phyloP scores from a whole-genome alignment of 2,329 filamentous ascomycete species.

The Sporothrix curviconia region DNA sequence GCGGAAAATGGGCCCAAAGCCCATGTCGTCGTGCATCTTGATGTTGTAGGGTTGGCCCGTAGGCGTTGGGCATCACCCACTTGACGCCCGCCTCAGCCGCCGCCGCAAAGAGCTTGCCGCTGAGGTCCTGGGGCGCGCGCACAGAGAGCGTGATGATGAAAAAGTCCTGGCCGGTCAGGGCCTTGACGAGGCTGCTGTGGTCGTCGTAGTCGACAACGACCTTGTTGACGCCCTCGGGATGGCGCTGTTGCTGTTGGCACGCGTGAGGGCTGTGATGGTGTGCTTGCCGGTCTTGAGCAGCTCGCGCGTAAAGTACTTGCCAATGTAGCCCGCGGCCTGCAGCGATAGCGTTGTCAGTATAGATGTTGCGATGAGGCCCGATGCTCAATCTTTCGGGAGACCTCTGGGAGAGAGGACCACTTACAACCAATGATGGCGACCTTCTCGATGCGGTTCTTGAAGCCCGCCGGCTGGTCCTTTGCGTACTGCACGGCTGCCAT shows the following conservation, averaged over 20 bases:
- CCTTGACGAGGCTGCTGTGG: conserved; percentile 19
- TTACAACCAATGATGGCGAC: conserved; percentile 24
- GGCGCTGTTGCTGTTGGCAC: conserved; percentile 33
- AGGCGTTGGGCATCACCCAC: conserved; percentile 41
- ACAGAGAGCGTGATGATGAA: conserved; percentile 21
- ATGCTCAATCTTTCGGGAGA: no score
- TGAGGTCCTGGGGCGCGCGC: conserved; percentile 27
- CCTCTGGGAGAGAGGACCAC: neutral
- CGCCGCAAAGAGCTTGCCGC: conserved; percentile 35
- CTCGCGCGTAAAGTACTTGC: conserved; percentile 18
- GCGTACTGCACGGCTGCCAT: conserved; percentile 19
- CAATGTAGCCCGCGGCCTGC: conserved; percentile 23
- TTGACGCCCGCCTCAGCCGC: conserved; percentile 37
- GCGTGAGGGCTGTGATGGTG: conserved; percentile 44
- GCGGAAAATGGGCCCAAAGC: conserved; percentile 17
- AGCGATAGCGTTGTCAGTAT: neutral
- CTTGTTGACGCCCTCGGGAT: conserved; percentile 33
- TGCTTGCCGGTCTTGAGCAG: conserved; percentile 33
- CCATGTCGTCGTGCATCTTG: conserved; percentile 19
- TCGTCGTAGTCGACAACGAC: conserved; percentile 34
- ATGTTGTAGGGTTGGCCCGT: conserved; percentile 22
- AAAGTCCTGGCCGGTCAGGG: conserved; percentile 19
- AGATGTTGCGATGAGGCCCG: no score
- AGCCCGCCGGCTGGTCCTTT: conserved; percentile 25
- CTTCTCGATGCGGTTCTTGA: conserved; percentile 23